These are phyloP conservation scores for Maudiozyma serrabonitensis DNA, from an alignment of 805 yeast genomes.

Conservation along the genomic window DNA sequence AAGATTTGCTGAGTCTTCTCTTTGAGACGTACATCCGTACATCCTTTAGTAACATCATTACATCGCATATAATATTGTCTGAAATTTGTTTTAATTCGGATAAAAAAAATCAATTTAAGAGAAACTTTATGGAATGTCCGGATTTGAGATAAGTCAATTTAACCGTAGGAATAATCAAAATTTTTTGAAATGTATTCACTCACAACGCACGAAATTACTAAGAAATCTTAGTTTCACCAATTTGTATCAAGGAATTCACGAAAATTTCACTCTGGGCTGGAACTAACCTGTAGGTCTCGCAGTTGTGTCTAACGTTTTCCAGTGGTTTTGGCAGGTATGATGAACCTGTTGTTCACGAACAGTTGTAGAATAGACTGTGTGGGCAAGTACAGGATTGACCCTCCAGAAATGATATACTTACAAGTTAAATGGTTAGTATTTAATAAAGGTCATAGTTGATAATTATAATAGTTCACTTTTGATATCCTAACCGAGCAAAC, in stretches of 20 bases:
- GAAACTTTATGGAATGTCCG: too few species aligned
- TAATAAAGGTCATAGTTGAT: background rate
- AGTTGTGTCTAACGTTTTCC: background rate
- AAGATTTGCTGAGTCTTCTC: background rate
- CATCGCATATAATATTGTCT: background rate
- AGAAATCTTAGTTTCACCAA: background rate
- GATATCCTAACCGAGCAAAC: constrained; percentile 3
- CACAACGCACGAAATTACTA: too few species aligned
- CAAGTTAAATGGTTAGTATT: background rate
- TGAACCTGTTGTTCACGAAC: too few species aligned
- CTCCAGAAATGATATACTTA: background rate
- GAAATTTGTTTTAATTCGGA: too few species aligned
- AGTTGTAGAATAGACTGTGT: background rate
- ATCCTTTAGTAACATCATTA: background rate
- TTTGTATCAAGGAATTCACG: background rate
- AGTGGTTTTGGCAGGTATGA: background rate
- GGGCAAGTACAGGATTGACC: too few species aligned
- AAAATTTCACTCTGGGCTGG: background rate
- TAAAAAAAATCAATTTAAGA: too few species aligned
- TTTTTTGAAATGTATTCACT: too few species aligned
- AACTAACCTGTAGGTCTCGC: too few species aligned
- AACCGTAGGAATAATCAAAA: too few species aligned
- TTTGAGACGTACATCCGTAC: background rate
- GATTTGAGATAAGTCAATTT: too few species aligned
- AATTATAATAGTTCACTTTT: background rate